These are phyloP conservation scores for Entomortierella lignicola DNA, from an alignment of 192 early-diverging fungal species.

Conservation along the genomic window DNA sequence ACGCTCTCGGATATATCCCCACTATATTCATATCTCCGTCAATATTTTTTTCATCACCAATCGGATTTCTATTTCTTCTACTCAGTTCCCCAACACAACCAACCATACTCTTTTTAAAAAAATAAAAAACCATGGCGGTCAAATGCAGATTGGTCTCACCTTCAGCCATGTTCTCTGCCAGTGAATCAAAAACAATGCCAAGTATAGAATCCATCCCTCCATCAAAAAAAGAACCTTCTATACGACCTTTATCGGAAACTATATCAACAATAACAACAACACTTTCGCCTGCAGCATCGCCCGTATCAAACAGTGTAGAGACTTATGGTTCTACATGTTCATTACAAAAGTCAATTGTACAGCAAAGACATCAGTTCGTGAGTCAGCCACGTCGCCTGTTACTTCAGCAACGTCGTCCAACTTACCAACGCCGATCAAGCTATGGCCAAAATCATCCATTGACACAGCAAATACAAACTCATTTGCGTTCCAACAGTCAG, in stretches of 20 bases:
- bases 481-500: conserved; percentile 15
- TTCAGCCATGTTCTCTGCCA: neutral
- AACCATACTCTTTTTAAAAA: too few species aligned
- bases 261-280: neutral
- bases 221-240: neutral
- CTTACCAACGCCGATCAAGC: conserved; percentile 12
- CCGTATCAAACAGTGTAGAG: neutral
- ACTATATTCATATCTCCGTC: neutral
- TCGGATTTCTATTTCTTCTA: too few species aligned
- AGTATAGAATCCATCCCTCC: neutral
- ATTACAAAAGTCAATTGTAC: conserved; percentile 7
- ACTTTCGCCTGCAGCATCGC: neutral
- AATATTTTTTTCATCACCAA: neutral
- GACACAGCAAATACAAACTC: conserved; percentile 22
- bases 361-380: conserved; percentile 6
- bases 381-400: conserved; percentile 1
- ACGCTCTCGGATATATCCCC: neutral
- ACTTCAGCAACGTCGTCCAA: conserved; percentile 19
- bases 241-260: neutral
- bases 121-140: neutral
- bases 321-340: neutral
- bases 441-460: conserved; percentile 23
- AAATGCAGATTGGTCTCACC: neutral
- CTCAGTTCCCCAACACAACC: too few species aligned
- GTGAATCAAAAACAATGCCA: neutral